A percentile compares a stretch with the other conserved stretches of the same genome.
phyloP scores from a whole-genome alignment of 495 filamentous ascomycete species.

The Lichina pygmaea region DNA sequence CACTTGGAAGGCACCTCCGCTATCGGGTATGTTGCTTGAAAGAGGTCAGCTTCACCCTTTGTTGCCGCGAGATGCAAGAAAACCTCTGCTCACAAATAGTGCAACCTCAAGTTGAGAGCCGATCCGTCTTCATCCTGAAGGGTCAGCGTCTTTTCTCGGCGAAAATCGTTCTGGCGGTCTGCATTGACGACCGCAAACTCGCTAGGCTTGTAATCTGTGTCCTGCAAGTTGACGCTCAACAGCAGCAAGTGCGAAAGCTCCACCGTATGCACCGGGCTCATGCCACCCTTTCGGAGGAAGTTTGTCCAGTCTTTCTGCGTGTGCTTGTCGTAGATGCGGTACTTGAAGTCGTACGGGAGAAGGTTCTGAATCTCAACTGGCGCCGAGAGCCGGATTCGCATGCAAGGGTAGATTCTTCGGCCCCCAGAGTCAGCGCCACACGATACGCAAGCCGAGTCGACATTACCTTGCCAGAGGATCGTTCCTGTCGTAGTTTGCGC shows the following conservation, averaged over 20 bases:
- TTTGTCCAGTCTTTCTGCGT: slow-evolving; percentile 98
- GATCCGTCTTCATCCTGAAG: slow-evolving; percentile 65
- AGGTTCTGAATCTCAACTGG: slow-evolving; percentile 88
- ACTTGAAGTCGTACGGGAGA: slow-evolving; percentile 94
- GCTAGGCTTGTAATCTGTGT: slow-evolving; percentile 79
- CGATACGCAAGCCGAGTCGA: background rate
- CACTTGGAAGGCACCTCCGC: slow-evolving; percentile 88
- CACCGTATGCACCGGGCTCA: slow-evolving; percentile 90
- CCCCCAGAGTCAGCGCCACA: background rate
- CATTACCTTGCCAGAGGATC: slow-evolving; percentile 45
- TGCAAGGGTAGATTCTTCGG: slow-evolving; percentile 61
- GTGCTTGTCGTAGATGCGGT: slow-evolving; percentile 92
- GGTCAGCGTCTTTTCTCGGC: slow-evolving; percentile 49
- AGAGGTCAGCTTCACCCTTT: background rate
- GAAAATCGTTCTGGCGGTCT: slow-evolving; percentile 64
- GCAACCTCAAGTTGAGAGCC: slow-evolving; percentile 53
- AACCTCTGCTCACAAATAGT: slow-evolving; percentile 34
- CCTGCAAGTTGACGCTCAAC: slow-evolving; percentile 84
- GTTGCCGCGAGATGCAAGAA: background rate
- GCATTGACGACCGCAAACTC: slow-evolving; percentile 95
- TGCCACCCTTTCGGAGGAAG: slow-evolving; percentile 81
- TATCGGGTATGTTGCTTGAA: slow-evolving; percentile 47
- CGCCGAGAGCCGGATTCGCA: slow-evolving; percentile 71
- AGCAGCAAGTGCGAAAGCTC: slow-evolving; percentile 81
- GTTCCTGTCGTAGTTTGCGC: slow-evolving; percentile 53